A percentile compares a stretch with the other conserved stretches of the same genome.
phyloP scores from a whole-genome alignment of 2,329 filamentous ascomycete species.

The Phialophora expanda region DNA sequence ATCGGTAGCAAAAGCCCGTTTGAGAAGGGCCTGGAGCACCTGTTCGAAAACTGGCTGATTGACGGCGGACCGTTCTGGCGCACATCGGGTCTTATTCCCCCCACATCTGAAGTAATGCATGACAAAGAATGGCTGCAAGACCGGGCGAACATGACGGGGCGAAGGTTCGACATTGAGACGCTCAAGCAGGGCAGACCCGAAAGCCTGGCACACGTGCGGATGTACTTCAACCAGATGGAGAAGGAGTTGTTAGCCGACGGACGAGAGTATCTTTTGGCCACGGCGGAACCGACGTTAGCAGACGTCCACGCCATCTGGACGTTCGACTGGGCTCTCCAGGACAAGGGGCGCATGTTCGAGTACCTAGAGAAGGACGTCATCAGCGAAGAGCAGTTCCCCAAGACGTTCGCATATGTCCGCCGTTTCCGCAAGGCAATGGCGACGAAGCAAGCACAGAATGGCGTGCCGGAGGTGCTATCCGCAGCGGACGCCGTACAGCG shows the following conservation, averaged over 20 bases:
- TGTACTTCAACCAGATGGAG: conserved; percentile 65
- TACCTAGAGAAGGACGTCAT: conserved; percentile 61
- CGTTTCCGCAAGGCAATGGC: conserved; percentile 60
- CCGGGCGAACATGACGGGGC: conserved; percentile 42
- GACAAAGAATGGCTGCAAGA: conserved; percentile 66
- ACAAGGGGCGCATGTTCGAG: conserved; percentile 58
- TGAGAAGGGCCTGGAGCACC: conserved; percentile 56
- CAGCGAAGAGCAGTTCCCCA: conserved; percentile 59
- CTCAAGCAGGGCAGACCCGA: conserved; percentile 56
- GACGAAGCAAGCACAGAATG: conserved; percentile 47
- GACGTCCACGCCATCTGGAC: conserved; percentile 73
- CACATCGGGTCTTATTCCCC: conserved; percentile 63
- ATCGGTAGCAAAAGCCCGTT: conserved; percentile 48
- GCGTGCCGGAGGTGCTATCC: conserved; percentile 51
- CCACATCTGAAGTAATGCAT: conserved; percentile 57
- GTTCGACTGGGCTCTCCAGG: conserved; percentile 66
- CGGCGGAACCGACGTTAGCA: conserved; percentile 59
- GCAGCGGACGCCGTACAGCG: conserved; percentile 59
- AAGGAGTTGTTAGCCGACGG: conserved; percentile 66
- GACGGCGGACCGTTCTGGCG: conserved; percentile 63
- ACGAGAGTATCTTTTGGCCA: conserved; percentile 66
- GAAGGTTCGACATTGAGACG: conserved; percentile 40
- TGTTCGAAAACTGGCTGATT: conserved; percentile 62
- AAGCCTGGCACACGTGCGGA: conserved; percentile 60
- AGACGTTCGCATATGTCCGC: conserved; percentile 66